phyloP scores from a whole-genome alignment of 345 rosid species.

The Citrus maxima region DNA sequence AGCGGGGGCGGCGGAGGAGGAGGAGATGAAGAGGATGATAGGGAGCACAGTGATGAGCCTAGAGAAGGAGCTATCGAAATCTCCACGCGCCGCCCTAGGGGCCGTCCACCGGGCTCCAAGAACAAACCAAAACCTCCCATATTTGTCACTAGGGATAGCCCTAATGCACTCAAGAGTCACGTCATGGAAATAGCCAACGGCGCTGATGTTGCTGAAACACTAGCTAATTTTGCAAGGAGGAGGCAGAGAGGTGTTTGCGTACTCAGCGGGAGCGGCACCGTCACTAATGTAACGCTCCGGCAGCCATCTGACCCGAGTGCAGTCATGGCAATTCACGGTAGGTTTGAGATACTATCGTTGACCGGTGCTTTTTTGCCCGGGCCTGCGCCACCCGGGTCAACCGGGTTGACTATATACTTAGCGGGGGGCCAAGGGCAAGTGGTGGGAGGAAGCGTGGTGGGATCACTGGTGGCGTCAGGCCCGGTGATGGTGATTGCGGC shows the following conservation, averaged over 20 bases:
- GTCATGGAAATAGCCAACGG: constrained; percentile 54
- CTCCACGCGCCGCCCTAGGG: constrained; percentile 41
- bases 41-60: constrained; percentile 48
- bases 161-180: constrained; percentile 60
- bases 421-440: constrained; percentile 64
- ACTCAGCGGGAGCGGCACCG: constrained; percentile 55
- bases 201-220: constrained; percentile 50
- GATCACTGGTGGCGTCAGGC: constrained; percentile 52
- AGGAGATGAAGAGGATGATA: constrained; percentile 36
- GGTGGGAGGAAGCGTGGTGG: constrained; percentile 57
- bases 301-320: constrained; percentile 53
- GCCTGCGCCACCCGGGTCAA: constrained; percentile 54
- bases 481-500: constrained; percentile 62
- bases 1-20: constrained; percentile 23
- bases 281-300: constrained; percentile 51
- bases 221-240: constrained; percentile 50
- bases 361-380: constrained; percentile 62
- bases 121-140: constrained; percentile 60
- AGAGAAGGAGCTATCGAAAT: constrained; percentile 47
- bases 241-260: constrained; percentile 61
- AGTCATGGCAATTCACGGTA: constrained; percentile 51
- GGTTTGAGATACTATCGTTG: constrained; percentile 56
- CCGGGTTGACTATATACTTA: constrained; percentile 51
- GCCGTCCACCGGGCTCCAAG: constrained; percentile 58
- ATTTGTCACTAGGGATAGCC: constrained; percentile 58